Evolutionary conservation across 2,329 filamentous ascomycete genomes (phyloP).

Genomic region (Clonostachys rhizophaga): DNA sequence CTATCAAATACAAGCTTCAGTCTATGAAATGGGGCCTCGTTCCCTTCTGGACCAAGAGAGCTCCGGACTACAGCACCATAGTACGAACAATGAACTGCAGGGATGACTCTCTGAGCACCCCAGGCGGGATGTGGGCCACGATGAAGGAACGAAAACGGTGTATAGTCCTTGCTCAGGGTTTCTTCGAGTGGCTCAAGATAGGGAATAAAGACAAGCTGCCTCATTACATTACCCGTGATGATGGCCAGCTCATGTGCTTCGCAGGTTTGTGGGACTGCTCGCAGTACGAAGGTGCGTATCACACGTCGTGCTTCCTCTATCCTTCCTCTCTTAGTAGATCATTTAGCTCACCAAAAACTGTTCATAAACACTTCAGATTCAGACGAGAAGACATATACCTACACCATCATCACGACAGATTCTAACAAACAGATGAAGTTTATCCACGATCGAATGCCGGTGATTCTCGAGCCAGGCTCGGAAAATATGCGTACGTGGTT

Average conservation of each 20-base stretch:
- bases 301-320: background rate
- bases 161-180: constrained; percentile 83
- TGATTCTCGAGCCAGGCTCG: constrained; percentile 76
- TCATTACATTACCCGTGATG: constrained; percentile 76
- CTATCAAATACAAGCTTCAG: constrained; percentile 73
- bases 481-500: constrained; percentile 71
- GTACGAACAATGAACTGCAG: constrained; percentile 94
- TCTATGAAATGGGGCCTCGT: constrained; percentile 95
- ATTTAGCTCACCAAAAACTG: too few species aligned
- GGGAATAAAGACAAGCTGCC: constrained; percentile 74
- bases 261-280: constrained; percentile 92
- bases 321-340: too few species aligned
- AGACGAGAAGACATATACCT: constrained; percentile 74
- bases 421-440: constrained; percentile 81
- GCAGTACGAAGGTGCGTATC: constrained; percentile 62
- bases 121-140: constrained; percentile 81
- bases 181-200: constrained; percentile 93
- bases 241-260: constrained; percentile 81
- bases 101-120: constrained; percentile 74
- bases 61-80: constrained; percentile 70
- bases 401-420: constrained; percentile 89
- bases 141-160: constrained; percentile 92
- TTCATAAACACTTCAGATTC: constrained; percentile 5
- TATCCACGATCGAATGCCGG: constrained; percentile 93
- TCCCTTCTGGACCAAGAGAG: constrained; percentile 87